Conservation (phyloP, 768 basidiomycete genomes). For the Tulasnella sp. region DNA sequence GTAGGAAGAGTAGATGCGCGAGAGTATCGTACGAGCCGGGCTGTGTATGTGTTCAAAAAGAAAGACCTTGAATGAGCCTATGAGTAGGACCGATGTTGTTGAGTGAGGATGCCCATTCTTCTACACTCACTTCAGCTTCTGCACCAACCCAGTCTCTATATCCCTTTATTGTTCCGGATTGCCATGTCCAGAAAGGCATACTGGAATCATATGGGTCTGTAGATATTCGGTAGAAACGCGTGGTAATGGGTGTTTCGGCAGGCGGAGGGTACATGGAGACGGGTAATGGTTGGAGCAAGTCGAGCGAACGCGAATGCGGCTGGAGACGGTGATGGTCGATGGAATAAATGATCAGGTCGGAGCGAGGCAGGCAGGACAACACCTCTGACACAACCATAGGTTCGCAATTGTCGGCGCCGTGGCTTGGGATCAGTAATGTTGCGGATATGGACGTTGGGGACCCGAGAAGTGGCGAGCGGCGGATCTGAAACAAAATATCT, state of each 20-base stretch:
- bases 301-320: slow-evolving; percentile 24
- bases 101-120: not conserved
- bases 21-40: slow-evolving; percentile 61
- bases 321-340: slow-evolving; percentile 18
- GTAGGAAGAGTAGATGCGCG: slow-evolving; percentile 42
- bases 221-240: slow-evolving; percentile 43
- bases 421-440: slow-evolving; percentile 26
- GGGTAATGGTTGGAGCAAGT: slow-evolving; percentile 34
- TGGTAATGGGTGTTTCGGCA: slow-evolving; percentile 35
- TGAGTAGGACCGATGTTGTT: no score
- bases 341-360: slow-evolving; percentile 43
- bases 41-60: slow-evolving; percentile 24
- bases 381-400: slow-evolving; percentile 35
- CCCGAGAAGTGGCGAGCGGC: slow-evolving; percentile 27
- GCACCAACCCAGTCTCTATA: slow-evolving; percentile 51
- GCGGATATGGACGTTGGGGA: slow-evolving; percentile 29
- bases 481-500: slow-evolving; percentile 24
- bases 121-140: slow-evolving; percentile 37
- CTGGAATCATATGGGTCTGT: slow-evolving; percentile 33
- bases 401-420: slow-evolving; percentile 21
- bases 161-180: slow-evolving; percentile 38
- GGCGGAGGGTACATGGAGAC: slow-evolving; percentile 52
- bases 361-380: slow-evolving; percentile 46
- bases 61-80: not conserved
- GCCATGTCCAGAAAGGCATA: slow-evolving; percentile 36